Percentiles rank a stretch among this genome's conserved stretches.
Conservation (phyloP, 495 filamentous ascomycete species). For the Daldinia vernicosa region DNA sequence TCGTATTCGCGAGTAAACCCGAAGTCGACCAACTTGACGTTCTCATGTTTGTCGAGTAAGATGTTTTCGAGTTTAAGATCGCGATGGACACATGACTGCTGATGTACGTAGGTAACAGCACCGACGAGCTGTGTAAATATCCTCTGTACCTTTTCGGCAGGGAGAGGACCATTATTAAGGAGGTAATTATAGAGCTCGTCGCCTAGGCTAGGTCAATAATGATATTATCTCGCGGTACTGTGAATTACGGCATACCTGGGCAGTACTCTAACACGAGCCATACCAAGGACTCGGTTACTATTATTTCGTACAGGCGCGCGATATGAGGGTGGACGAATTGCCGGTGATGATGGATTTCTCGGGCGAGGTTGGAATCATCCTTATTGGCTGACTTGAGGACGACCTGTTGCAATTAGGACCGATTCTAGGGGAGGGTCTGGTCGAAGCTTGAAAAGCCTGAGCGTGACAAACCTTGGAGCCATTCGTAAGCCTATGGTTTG, state of each 20-base stretch:
- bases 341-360: slow-evolving; percentile 97
- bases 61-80: slow-evolving; percentile 98
- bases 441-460: slow-evolving; percentile 2
- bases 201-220: slow-evolving; percentile 62
- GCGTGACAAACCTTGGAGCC: slow-evolving; percentile 82
- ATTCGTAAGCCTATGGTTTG: slow-evolving; percentile 97
- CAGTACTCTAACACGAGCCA: slow-evolving; percentile 98
- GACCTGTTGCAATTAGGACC: slow-evolving; percentile 65
- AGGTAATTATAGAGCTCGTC: slow-evolving; percentile 98
- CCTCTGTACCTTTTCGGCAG: slow-evolving; percentile 88
- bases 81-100: slow-evolving; percentile 93
- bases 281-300: slow-evolving; percentile 92
- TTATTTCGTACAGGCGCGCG: slow-evolving; percentile 94
- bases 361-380: slow-evolving; percentile 91
- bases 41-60: slow-evolving; percentile 93
- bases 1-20: slow-evolving; percentile 98
- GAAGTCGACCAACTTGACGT: slow-evolving; percentile 99
- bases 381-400: slow-evolving; percentile 98
- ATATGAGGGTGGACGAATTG: slow-evolving; percentile 99
- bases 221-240: neutral
- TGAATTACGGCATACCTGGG: slow-evolving; percentile 69
- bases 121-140: slow-evolving; percentile 97
- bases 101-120: slow-evolving; percentile 94
- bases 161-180: slow-evolving; percentile 81
- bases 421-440: slow-evolving; percentile 12